Conservation (phyloP, 148 eudicot species). For the Rhododendron simsii region DNA sequence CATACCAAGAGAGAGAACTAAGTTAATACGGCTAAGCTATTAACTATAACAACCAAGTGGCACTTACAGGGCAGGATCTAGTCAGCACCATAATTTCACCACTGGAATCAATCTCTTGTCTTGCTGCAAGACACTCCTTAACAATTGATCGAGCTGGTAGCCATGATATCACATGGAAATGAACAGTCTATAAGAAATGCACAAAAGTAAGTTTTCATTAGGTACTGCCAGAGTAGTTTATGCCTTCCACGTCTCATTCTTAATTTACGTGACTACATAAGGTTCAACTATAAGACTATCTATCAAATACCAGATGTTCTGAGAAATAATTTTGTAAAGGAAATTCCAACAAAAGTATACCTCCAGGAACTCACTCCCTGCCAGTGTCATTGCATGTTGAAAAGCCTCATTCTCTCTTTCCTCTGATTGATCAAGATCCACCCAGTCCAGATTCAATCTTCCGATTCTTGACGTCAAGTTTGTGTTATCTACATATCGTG, state of each 20-base stretch:
- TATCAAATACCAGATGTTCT: neutral
- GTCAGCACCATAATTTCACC: conserved; percentile 56
- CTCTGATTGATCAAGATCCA: conserved; percentile 49
- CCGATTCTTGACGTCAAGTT: conserved; percentile 51
- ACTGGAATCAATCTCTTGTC: conserved; percentile 45
- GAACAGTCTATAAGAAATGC: conserved; percentile 32
- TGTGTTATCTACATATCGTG: conserved; percentile 49
- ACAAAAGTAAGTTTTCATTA: neutral
- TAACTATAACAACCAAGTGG: neutral
- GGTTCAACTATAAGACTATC: neutral
- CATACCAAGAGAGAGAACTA: neutral
- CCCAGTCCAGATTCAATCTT: conserved; percentile 55
- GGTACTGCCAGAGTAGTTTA: neutral
- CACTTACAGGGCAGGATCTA: conserved; percentile 60
- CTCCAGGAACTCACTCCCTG: conserved; percentile 55
- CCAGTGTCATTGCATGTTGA: conserved; percentile 39
- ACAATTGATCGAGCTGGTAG: conserved; percentile 61
- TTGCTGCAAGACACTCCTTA: conserved; percentile 47
- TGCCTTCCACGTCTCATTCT: neutral
- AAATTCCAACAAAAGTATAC: conserved; percentile 23
- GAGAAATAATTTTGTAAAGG: neutral
- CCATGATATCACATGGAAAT: conserved; percentile 57
- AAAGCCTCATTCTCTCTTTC: conserved; percentile 56
- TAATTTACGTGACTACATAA: neutral
- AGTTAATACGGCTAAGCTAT: neutral